Evolutionary conservation across 2,329 filamentous ascomycete species (phyloP).

Genomic region (Alternaria novae-zelandiae): DNA sequence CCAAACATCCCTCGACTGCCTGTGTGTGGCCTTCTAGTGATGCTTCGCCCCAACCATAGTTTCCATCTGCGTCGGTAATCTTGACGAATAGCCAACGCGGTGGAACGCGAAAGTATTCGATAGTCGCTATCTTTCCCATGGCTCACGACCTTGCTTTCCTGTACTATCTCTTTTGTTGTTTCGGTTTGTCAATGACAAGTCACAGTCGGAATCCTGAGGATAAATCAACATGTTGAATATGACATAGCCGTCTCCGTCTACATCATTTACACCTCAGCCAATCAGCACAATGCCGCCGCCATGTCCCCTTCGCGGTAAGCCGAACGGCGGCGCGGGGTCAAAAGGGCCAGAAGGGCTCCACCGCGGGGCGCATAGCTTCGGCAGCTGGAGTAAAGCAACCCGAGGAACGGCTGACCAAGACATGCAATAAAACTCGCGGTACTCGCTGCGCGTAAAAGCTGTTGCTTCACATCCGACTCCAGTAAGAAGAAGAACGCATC

Average conservation of each 20-base stretch:
- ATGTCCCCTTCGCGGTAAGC: constrained; percentile 16
- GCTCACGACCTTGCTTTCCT: neutral
- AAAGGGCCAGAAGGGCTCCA: constrained; percentile 18
- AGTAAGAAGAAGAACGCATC: neutral
- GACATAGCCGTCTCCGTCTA: neutral
- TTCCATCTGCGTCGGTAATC: constrained; percentile 69
- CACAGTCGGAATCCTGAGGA: too few relatives aligned
- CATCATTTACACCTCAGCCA: neutral
- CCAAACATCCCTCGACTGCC: constrained; percentile 75
- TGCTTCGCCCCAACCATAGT: constrained; percentile 75
- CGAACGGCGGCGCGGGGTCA: constrained; percentile 39
- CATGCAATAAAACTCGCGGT: constrained; percentile 1
- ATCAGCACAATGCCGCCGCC: neutral
- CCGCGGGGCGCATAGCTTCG: constrained; percentile 32
- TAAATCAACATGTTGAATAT: too few relatives aligned
- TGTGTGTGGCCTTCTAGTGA: constrained; percentile 76
- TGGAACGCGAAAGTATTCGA: constrained; percentile 77
- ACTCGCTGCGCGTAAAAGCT: neutral
- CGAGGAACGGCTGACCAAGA: constrained; percentile 27
- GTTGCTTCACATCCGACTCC: neutral
- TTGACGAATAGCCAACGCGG: constrained; percentile 82
- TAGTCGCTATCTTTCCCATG: constrained; percentile 69
- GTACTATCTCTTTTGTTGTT: neutral
- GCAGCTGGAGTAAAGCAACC: constrained; percentile 29
- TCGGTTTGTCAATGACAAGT: too few relatives aligned